These are phyloP conservation scores for Blastocystis sp. DNA, from an alignment of 352 stramenopile species.

Conservation along the genomic window DNA sequence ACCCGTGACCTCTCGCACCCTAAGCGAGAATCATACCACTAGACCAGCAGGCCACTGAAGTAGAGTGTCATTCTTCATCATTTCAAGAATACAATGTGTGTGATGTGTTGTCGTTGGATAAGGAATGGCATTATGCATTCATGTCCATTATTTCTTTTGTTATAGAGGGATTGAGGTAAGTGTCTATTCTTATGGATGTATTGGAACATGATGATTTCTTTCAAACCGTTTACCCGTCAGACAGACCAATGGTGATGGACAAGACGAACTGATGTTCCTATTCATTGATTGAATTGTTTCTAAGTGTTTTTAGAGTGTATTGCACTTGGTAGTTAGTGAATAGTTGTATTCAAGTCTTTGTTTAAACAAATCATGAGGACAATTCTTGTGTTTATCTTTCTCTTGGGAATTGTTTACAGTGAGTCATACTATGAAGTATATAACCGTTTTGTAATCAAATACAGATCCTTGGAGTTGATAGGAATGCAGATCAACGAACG, in stretches of 20 bases:
- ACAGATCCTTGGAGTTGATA: conserved; percentile 34
- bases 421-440: conserved; percentile 42
- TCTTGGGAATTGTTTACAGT: not conserved
- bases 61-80: not conserved
- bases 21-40: conserved; percentile 63
- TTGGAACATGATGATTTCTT: not conserved
- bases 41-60: conserved; percentile 42
- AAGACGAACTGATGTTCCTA: conserved; percentile 1
- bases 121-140: not conserved
- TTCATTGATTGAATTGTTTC: not conserved
- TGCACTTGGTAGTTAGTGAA: no score
- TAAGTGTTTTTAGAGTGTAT: not conserved
- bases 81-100: not conserved
- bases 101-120: not conserved
- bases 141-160: not conserved
- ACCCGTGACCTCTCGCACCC: conserved; percentile 62
- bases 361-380: not conserved
- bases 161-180: not conserved
- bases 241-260: conserved; percentile 7
- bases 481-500: not conserved
- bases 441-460: not conserved
- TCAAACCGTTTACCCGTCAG: conserved; percentile 11
- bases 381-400: not conserved
- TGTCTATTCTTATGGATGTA: not conserved
- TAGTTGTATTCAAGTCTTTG: not conserved